Base-by-base conservation (phyloP, 164 flowering plant species). In the Saururus chinensis region DNA sequence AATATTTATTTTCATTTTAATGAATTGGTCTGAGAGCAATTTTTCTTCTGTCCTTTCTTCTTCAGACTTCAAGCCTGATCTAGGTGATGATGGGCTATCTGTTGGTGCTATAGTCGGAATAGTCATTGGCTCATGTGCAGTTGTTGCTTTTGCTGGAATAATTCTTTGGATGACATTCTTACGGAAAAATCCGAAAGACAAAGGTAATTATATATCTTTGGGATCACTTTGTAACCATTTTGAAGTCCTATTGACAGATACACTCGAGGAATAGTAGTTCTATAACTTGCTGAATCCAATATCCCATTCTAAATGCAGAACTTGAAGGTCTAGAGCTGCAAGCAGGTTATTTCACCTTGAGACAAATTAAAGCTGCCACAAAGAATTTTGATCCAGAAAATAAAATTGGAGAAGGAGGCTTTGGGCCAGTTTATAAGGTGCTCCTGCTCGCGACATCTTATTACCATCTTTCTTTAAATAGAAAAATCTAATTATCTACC, bases 361-460 rank as follows among this genome's bases (percentile, higher is more conserved):
- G 75, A 68, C 87, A 88, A 62, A 83, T 88, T 24, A 88, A 81
- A 78, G 74, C 81, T 70, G 92, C 96, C 52, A 88, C 96, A 4
- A 66, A 65, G 19, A 83, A 86, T 73, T 88, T 88, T 65, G 87
- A 84, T 56, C 77, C 82, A 63, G 80, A 67, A 60, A 81, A 88
- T 71, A 88, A 88, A 76, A 81, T 88, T 51, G 96, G 96, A 4
- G 92, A 88, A 82, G 92, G 96, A 30, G 92, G 96, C 20, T 86
- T 88, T 74, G 96, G 96, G 42, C 81, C 92, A 4, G 96, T 88
- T 45, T 84, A 71, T 74, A 88, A 84, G 90, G 96, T 88, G 17
- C 58, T 40, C 26, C 51, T 40, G 11, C 4, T 14, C 35, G 40
- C 22, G 13, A 16, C 9, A 42, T 42, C 1, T 45, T 11, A 40